Evolutionary conservation across 345 rosid genomes (phyloP).

Genomic region (Linum trigynum): DNA sequence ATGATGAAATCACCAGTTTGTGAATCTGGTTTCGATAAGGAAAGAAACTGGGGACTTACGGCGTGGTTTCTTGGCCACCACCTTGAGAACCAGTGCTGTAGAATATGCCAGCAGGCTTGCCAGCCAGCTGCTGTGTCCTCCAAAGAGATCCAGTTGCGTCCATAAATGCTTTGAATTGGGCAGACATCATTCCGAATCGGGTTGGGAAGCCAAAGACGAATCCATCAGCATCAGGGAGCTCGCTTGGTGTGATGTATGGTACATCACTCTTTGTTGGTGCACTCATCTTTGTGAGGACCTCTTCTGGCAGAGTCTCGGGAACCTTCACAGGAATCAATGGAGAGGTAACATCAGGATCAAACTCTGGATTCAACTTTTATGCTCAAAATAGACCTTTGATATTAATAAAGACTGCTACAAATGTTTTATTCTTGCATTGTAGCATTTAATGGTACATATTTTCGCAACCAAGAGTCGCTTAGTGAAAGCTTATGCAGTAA

Average conservation of each 20-base stretch:
- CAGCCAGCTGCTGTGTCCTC: conserved; percentile 91
- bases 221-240: conserved; percentile 89
- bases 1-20: too few species aligned
- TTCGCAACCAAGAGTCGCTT: too few species aligned
- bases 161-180: conserved; percentile 91
- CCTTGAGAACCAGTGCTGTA: conserved; percentile 98
- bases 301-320: conserved; percentile 79
- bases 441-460: too few species aligned
- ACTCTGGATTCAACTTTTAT: too few species aligned
- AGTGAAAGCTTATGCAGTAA: too few species aligned
- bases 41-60: conserved; percentile 43
- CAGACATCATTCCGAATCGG: conserved; percentile 97
- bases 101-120: conserved; percentile 94
- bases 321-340: conserved; percentile 31
- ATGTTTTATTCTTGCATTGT: too few species aligned
- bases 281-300: conserved; percentile 74
- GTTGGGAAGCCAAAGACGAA: conserved; percentile 90
- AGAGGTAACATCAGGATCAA: too few species aligned
- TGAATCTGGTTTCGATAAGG: background rate
- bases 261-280: conserved; percentile 83
- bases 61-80: conserved; percentile 96
- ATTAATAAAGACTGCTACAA: too few species aligned
- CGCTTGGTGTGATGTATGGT: conserved; percentile 61
- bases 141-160: conserved; percentile 93
- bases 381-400: too few species aligned